Evolutionary conservation across 78 protist genomes (phyloP).

Genomic region (Guillardia theta): DNA sequence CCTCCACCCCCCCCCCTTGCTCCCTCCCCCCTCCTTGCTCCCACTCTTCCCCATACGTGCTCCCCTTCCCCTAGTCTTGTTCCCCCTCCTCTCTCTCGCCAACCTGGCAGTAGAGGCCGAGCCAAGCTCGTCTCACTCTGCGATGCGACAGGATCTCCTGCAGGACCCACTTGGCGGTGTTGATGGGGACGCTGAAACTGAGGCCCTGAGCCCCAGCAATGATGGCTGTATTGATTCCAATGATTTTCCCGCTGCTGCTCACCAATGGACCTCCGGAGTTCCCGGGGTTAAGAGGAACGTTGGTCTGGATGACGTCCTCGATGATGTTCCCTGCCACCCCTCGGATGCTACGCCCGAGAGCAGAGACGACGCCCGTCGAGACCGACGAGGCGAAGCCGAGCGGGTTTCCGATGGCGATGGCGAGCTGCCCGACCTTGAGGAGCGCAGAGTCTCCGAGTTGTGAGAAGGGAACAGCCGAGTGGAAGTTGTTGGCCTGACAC

Average conservation of each 20-base stretch:
- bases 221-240: background rate
- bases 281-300: background rate
- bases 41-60: too few species aligned
- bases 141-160: conserved; percentile 18
- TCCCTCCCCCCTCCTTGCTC: too few species aligned
- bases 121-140: background rate
- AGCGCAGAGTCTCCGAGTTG: background rate
- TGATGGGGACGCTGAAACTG: background rate
- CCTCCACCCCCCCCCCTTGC: too few species aligned
- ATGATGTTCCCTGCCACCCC: background rate
- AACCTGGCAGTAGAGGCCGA: background rate
- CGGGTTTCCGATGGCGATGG: background rate
- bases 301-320: background rate
- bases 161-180: conserved; percentile 17
- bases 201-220: background rate
- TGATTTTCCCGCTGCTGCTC: background rate
- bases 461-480: background rate
- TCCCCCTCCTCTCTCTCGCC: too few species aligned
- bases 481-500: background rate
- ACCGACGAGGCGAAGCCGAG: conserved; percentile 9
- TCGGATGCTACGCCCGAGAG: background rate
- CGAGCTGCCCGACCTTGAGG: conserved; percentile 16
- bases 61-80: too few species aligned
- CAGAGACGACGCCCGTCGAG: conserved; percentile 12
- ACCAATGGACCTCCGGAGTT: conserved; percentile 9